Evolutionary conservation across 495 filamentous ascomycete genomes (phyloP).

Genomic region (Glonium stellatum): DNA sequence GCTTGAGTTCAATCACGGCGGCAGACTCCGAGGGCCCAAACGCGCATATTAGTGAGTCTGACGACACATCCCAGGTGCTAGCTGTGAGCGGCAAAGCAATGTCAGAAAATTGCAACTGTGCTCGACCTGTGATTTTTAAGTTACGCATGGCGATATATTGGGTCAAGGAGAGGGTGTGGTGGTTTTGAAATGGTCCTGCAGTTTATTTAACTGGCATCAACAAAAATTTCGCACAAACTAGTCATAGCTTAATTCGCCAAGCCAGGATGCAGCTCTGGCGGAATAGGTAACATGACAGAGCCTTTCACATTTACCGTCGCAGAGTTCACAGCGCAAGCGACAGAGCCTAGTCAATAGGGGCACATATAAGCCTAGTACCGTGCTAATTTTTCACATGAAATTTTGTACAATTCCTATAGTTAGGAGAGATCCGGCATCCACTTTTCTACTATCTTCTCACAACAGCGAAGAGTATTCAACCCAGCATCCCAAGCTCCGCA

Average conservation of each 20-base stretch:
- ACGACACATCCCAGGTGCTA: conserved; percentile 31
- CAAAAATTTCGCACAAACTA: neutral
- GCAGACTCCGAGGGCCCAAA: conserved; percentile 31
- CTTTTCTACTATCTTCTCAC: neutral
- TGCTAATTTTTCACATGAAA: neutral
- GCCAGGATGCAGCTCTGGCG: neutral
- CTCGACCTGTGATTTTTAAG: conserved; percentile 29
- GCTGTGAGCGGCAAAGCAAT: conserved; percentile 29
- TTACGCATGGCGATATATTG: conserved; percentile 33
- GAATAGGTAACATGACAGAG: too few species aligned
- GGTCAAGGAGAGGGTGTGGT: neutral
- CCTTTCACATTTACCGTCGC: neutral
- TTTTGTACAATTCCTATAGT: conserved; percentile 5
- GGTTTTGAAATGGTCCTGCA: neutral
- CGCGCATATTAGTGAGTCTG: conserved; percentile 32
- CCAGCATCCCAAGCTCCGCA: neutral
- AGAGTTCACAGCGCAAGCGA: neutral
- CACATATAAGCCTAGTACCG: neutral
- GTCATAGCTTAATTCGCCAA: neutral
- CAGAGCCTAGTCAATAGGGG: neutral
- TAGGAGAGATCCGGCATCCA: neutral
- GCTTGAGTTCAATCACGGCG: conserved; percentile 34
- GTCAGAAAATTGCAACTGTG: conserved; percentile 23
- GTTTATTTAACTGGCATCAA: neutral
- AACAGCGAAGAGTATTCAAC: neutral